These are phyloP conservation scores for Coemansia sp. DNA, from an alignment of 192 early-diverging fungal species.

Conservation along the genomic window DNA sequence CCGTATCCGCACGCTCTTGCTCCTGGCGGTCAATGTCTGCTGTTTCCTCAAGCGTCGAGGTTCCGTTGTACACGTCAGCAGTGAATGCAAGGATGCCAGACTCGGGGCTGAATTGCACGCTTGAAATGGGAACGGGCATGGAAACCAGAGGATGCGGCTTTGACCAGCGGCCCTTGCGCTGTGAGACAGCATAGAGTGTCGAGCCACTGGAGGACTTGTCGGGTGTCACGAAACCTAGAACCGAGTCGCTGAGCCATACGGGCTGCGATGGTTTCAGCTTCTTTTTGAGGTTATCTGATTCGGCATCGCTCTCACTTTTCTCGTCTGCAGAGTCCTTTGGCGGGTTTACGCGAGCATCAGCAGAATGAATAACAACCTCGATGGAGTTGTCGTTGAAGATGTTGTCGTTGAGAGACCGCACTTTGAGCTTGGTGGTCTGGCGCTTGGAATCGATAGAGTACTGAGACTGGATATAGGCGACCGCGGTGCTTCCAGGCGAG, in stretches of 20 bases:
- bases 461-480: conserved; percentile 61
- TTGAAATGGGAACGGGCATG: conserved; percentile 52
- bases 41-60: conserved; percentile 58
- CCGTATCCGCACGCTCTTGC: conserved; percentile 59
- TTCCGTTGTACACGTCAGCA: conserved; percentile 63
- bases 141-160: conserved; percentile 50
- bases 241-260: conserved; percentile 40
- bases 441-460: conserved; percentile 60
- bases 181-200: conserved; percentile 53
- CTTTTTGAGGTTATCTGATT: background rate
- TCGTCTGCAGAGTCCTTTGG: background rate
- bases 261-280: conserved; percentile 45
- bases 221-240: conserved; percentile 33
- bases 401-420: conserved; percentile 22
- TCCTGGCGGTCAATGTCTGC: conserved; percentile 55
- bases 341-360: conserved; percentile 34
- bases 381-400: background rate
- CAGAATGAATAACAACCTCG: conserved; percentile 14
- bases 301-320: background rate
- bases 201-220: conserved; percentile 19
- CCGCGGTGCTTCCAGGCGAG: conserved; percentile 54
- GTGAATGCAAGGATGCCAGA: conserved; percentile 63
- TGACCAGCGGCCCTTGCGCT: conserved; percentile 43
- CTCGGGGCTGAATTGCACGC: conserved; percentile 59
- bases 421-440: conserved; percentile 55